Evolutionary conservation across 495 filamentous ascomycete species (phyloP), one percentile per base, ranked within the genome.

Genomic region (Penicillium verhagenii): DNA sequence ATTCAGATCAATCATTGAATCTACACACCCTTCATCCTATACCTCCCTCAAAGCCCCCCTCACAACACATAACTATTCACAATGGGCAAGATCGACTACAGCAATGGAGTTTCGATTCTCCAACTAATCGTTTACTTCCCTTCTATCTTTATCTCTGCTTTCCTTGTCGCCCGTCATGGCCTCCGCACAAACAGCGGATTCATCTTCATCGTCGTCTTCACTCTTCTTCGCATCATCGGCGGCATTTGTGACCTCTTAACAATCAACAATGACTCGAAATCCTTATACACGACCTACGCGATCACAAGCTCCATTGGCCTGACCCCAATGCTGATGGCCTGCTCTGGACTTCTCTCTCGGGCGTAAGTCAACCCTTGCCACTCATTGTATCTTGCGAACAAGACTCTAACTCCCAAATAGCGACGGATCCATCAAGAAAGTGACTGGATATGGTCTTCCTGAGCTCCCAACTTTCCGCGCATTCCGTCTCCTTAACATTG

Each of bases 81-180:
- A 49, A 67, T 67, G 64, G 49, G 56, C 11, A 25, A 16, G 3
- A 5, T 72, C 60, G 56, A 54, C 18, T 70, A 72, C 49, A 54
- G 49, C 44, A 46, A 71, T 37, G 74, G 62, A 26, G 56, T 77
- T 40, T 72, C 74, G 5, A 70, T 78, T 46, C 61, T 60, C 29
- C 47, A 71, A 58, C 48, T 76, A 16, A 56, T 65, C 18, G 44
- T 71, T 45, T 78, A 73, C 47, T 7, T 71, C 14, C 74, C 74
- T 6, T 47, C 59, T 19, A 54, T 78, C 18, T 53, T 65, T 29
- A 33, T 70, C 25, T 58, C 74, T 1, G 33, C 56, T 39, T 68
- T 70, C 43, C 70, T 78, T 35, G 57, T 68, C 37, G 43, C 62
- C 19, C 71, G 70, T 14, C 74, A 77, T 66, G 74, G 74, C 21